Base-by-base conservation (phyloP, 495 filamentous ascomycete genomes). In the Penicillium longicatenatum region DNA sequence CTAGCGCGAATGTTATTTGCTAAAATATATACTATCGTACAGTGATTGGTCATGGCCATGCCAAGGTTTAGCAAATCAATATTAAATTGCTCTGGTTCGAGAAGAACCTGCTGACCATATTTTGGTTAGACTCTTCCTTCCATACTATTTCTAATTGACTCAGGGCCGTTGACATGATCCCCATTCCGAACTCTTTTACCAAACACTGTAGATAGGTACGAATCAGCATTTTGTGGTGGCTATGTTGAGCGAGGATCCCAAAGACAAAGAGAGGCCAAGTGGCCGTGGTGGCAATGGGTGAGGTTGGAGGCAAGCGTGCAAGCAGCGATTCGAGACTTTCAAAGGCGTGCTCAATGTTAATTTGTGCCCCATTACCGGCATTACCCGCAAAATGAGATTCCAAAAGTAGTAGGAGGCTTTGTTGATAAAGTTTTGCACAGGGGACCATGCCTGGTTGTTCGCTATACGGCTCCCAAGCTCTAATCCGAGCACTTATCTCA, bases 221-320 rank as follows among this genome's bases (percentile, higher is more conserved):
- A n/a, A 58, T 48, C 11, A 56, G 33, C 3, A 48, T 44, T 31
- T 55, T 55, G 16, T 55, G 46, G 41, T 49, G 35, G 6, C 42
- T 4, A 14, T 26, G 24, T 14, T 20, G 39, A 17, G 55, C 55
- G 49, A 59, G 33, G 6, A 59, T 49, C 0, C 60, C 60, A 30
- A 63, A 59, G 16, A 48, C 60, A 48, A 63, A 63, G 9, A 63
- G 33, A 7, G 60, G 60, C 60, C 60, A 63, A 16, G 56, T 63
- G 1, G 56, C 56, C 19, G 60, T 63, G 1, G 60, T 63, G 12
- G 60, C 55, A 11, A 56, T 59, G 6, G 60, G 55, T 12, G 60
- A 63, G 6, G 42, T 54, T 19, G 60, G 55, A n/a, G 60, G 43
- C 14, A 63, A 39, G 7, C 31, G 60, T 11, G 56, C 55, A 22